phyloP scores from a whole-genome alignment of 306 rosid genomes.

The Medicago arabica region DNA sequence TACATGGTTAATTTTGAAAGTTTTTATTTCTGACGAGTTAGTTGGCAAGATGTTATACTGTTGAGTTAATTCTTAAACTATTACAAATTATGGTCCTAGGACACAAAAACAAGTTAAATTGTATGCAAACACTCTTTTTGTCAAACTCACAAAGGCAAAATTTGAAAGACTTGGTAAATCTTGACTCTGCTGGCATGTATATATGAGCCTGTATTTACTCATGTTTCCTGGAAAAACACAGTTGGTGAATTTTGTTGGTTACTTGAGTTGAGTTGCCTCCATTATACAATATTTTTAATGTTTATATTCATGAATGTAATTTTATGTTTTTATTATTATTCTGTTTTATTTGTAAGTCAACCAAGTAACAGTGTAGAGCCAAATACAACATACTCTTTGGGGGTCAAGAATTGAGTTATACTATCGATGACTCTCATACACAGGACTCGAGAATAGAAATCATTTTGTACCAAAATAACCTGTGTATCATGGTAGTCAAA shows the following conservation, averaged over 20 bases:
- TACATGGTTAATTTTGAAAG: neutral
- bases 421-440: slow-evolving; percentile 4
- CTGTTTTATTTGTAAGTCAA: neutral
- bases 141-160: neutral
- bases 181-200: neutral
- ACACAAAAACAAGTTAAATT: neutral
- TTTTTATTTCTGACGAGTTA: neutral
- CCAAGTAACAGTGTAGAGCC: neutral
- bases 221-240: slow-evolving; percentile 12
- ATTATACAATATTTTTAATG: neutral
- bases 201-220: neutral
- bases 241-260: slow-evolving; percentile 11
- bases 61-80: slow-evolving; percentile 20
- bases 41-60: slow-evolving; percentile 2
- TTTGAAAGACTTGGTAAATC: slow-evolving; percentile 3
- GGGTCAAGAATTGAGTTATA: neutral
- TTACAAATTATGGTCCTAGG: slow-evolving; percentile 3
- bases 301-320: neutral
- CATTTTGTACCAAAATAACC: slow-evolving; percentile 32
- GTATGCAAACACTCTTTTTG: slow-evolving; percentile 3
- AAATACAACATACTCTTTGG: neutral
- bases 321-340: neutral
- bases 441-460: slow-evolving; percentile 10
- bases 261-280: slow-evolving; percentile 15
- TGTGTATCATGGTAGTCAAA: neutral